phyloP scores from a whole-genome alignment of 495 filamentous ascomycete species.

The Neurospora africana region DNA sequence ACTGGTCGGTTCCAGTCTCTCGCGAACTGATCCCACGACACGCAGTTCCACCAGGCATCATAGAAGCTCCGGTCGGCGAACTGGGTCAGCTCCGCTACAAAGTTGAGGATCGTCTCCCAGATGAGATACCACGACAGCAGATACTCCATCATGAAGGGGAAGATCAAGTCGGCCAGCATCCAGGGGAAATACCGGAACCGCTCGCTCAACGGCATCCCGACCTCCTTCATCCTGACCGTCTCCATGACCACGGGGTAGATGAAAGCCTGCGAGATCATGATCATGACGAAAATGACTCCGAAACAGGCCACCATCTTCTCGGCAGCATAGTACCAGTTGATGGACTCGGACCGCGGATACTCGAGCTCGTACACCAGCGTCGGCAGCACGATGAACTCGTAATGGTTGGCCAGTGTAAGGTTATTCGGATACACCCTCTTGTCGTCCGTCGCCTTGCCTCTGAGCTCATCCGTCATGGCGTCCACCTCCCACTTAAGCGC shows the following conservation, averaged over 20 bases:
- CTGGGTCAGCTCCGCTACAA: slow-evolving; percentile 58
- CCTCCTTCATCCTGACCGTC: slow-evolving; percentile 52
- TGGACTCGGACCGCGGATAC: slow-evolving; percentile 57
- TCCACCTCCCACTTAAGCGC: slow-evolving; percentile 54
- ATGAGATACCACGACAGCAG: slow-evolving; percentile 63
- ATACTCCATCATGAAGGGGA: slow-evolving; percentile 69
- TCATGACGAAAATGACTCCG: slow-evolving; percentile 57
- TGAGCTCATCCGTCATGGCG: slow-evolving; percentile 50
- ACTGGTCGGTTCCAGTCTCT: slow-evolving; percentile 65
- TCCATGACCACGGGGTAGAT: slow-evolving; percentile 58
- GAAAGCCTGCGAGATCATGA: slow-evolving; percentile 44
- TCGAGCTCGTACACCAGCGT: slow-evolving; percentile 69
- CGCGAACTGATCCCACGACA: slow-evolving; percentile 58
- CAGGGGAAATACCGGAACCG: slow-evolving; percentile 58
- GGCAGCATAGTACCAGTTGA: slow-evolving; percentile 60
- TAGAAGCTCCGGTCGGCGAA: slow-evolving; percentile 76
- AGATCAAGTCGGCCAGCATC: slow-evolving; percentile 57
- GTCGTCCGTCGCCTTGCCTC: slow-evolving; percentile 38
- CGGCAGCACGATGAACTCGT: slow-evolving; percentile 61
- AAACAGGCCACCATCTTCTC: slow-evolving; percentile 60
- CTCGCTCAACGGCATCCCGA: slow-evolving; percentile 44
- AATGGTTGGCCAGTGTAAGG: slow-evolving; percentile 53
- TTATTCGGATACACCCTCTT: slow-evolving; percentile 52
- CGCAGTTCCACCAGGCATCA: slow-evolving; percentile 58
- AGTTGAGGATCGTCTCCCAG: slow-evolving; percentile 71